Conservation (phyloP, 2,329 filamentous ascomycete species). For the Colletotrichum limetticola region DNA sequence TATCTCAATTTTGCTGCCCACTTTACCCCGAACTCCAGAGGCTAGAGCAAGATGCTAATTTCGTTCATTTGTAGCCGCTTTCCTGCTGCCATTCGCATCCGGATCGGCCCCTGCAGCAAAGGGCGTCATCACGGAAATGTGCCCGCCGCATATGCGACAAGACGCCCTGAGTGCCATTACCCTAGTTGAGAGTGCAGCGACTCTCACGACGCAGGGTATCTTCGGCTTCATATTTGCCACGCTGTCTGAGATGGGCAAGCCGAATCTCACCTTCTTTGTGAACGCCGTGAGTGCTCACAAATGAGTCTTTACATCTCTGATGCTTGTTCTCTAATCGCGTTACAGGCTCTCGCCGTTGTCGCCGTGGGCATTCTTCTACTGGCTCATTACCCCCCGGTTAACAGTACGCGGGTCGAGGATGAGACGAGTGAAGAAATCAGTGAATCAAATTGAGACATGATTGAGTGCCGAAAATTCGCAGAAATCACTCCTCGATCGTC, state of each 20-base stretch:
- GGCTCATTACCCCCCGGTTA: slow-evolving; percentile 55
- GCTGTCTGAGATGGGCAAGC: slow-evolving; percentile 68
- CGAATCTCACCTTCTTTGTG: slow-evolving; percentile 73
- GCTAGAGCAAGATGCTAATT: neutral
- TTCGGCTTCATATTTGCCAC: slow-evolving; percentile 76
- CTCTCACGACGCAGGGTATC: slow-evolving; percentile 70
- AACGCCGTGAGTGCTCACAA: slow-evolving; percentile 64
- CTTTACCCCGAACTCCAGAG: neutral
- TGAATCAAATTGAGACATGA: neutral
- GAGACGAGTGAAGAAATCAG: slow-evolving; percentile 21
- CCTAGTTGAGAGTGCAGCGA: slow-evolving; percentile 75
- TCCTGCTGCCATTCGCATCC: slow-evolving; percentile 74
- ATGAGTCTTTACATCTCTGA: too few relatives aligned
- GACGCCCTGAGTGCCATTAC: slow-evolving; percentile 78
- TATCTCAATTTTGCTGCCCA: neutral
- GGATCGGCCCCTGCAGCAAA: slow-evolving; percentile 77
- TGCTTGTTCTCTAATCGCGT: neutral
- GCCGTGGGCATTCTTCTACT: slow-evolving; percentile 57
- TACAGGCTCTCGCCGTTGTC: slow-evolving; percentile 63
- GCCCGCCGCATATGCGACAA: slow-evolving; percentile 66
- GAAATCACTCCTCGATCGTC: neutral
- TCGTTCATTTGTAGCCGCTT: slow-evolving; percentile 57
- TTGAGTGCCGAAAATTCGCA: neutral
- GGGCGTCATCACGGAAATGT: slow-evolving; percentile 79
- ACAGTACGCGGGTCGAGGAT: slow-evolving; percentile 54